A percentile compares a stretch with the other conserved stretches of the same genome.
Evolutionary conservation across 164 flowering plant genomes (phyloP).

Genomic region (Annona squamosa): DNA sequence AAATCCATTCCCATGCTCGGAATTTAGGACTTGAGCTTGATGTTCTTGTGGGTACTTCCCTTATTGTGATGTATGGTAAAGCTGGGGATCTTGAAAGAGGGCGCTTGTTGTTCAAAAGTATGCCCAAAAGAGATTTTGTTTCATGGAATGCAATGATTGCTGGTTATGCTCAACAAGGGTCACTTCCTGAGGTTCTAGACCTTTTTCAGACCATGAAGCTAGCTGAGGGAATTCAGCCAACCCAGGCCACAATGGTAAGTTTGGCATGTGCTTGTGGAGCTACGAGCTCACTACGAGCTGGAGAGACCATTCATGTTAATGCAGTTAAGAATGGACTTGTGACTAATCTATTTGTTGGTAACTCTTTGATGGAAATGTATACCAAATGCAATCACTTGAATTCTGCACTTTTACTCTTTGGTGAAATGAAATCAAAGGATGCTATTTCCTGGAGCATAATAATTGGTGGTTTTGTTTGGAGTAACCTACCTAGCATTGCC

Average conservation of each 20-base stretch:
- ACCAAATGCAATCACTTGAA: conserved; percentile 8
- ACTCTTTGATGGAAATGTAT: conserved; percentile 16
- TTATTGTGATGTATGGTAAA: conserved; percentile 13
- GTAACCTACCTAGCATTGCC: conserved; percentile 5
- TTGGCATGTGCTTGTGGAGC: conserved; percentile 10
- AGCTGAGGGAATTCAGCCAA: conserved; percentile 3
- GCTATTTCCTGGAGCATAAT: conserved; percentile 16
- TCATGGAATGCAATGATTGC: conserved; percentile 16
- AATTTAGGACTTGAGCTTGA: conserved; percentile 2
- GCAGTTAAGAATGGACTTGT: conserved; percentile 8
- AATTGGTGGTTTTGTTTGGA: conserved; percentile 13
- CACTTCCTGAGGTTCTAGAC: neutral
- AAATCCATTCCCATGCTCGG: neutral
- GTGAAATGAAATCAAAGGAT: conserved; percentile 3
- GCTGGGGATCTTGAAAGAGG: conserved; percentile 7
- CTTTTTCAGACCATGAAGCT: conserved; percentile 6
- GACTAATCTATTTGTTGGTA: conserved; percentile 3
- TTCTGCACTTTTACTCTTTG: conserved; percentile 5
- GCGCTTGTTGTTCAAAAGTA: conserved; percentile 10
- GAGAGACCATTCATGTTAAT: conserved; percentile 8
- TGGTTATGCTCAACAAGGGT: conserved; percentile 6
- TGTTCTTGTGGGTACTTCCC: conserved; percentile 13
- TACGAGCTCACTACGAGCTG: neutral
- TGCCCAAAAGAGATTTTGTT: conserved; percentile 12
- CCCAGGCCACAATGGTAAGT: conserved; percentile 12